These are phyloP conservation scores for Aspergillus ustus DNA, from an alignment of 2,329 filamentous ascomycete genomes.

Conservation along the genomic window DNA sequence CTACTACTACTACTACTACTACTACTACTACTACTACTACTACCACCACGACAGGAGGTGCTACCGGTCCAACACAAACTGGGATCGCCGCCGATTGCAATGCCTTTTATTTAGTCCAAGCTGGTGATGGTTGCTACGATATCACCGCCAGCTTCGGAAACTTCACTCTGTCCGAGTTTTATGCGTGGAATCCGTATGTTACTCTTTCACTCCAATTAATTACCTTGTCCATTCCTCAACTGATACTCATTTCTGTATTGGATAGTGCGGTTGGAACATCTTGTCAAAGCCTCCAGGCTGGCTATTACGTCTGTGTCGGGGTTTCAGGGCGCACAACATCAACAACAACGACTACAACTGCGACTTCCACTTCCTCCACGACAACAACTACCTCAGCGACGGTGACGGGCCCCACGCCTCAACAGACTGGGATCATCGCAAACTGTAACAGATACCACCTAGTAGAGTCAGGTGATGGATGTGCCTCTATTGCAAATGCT, in stretches of 20 bases:
- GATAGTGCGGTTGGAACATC: neutral
- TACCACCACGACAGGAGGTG: no score
- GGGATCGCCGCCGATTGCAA: neutral
- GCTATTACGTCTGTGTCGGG: constrained; percentile 10
- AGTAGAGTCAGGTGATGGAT: neutral
- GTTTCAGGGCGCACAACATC: neutral
- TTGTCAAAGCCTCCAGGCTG: neutral
- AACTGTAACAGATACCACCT: neutral
- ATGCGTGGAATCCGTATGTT: constrained; percentile 2
- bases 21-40: no score
- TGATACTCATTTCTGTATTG: no score
- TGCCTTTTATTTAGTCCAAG: neutral
- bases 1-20: no score
- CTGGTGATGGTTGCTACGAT: neutral
- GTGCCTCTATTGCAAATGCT: neutral
- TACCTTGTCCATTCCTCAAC: neutral
- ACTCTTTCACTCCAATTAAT: no score
- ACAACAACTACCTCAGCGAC: neutral
- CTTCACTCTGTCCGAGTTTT: neutral
- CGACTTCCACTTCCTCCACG: neutral
- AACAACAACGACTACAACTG: neutral
- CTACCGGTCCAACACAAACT: constrained; percentile 3
- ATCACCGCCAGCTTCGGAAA: neutral
- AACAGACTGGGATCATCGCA: neutral
- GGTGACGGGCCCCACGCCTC: neutral